Evolutionary conservation across 2,329 filamentous ascomycete genomes (phyloP), one percentile per base, ranked within the genome.

Genomic region (Sphaerostilbella broomeana): DNA sequence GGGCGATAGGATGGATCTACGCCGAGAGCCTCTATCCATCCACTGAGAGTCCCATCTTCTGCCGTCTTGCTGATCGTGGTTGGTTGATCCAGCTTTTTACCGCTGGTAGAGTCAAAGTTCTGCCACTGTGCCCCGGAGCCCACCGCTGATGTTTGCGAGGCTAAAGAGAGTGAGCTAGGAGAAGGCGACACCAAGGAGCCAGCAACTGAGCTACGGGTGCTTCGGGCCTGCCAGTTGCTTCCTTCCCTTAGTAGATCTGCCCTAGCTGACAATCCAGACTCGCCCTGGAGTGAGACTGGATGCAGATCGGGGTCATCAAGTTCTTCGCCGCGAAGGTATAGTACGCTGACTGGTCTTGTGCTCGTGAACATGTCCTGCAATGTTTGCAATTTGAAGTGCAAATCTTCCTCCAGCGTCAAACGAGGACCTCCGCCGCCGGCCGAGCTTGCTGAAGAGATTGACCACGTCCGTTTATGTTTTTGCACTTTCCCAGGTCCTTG

Each of bases 381-480:
- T 1, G 77, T 82, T 50, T 83, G 80, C 19, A 92, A 69, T 61
- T 90, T 90, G 60, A 77, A 75, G 52, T 88, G 83, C 17, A 90
- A 61, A 53, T 92, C 86, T 52, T 92, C 86, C 56, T 84, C 80
- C 18, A 78, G 63, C 0, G 75, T 67, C n/a, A 68, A 55, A 16
- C 75, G 66, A 13, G 56, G 53, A 1, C 61, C 58, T 6, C 56
- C 60, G 3, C 69, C 66, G 6, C 63, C 65, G 15, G 70, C 72
- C 3, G 80, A 84, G 54, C 79, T 80, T 21, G 76, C 67, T 5
- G 90, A 95, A 17, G 87, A 89, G 73, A 94, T 86, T 8, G 90
- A 95, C 88, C 89, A 95, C 0, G 88, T 94, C 43, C 90, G 73
- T 63, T 94, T 94, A 64, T 95, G 88, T 61, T 95, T 95, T 17